Percentiles rank a stretch among this genome's conserved stretches.
These are phyloP conservation scores for Arachis hypogaea DNA, from an alignment of 306 rosid species.

Conservation along the genomic window DNA sequence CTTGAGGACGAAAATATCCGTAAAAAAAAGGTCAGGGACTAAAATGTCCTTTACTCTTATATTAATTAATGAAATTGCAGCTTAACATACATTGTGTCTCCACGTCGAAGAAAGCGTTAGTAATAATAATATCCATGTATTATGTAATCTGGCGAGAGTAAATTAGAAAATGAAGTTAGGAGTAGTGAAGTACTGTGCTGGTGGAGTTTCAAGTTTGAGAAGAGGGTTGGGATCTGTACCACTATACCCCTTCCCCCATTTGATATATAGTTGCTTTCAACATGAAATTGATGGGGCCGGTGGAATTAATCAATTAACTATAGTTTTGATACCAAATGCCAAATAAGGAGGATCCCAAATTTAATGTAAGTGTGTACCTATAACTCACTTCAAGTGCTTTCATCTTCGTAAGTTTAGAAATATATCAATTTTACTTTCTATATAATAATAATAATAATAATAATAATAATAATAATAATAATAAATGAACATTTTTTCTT, in stretches of 20 bases:
- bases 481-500: too few species aligned
- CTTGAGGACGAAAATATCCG: too few species aligned
- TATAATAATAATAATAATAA: too few species aligned
- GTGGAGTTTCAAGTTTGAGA: neutral
- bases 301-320: neutral
- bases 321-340: conserved; percentile 16
- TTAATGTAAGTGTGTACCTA: neutral
- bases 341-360: conserved; percentile 18
- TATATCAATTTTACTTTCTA: too few species aligned
- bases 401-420: neutral
- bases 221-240: conserved; percentile 6
- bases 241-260: neutral
- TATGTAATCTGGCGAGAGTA: conserved; percentile 5
- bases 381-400: neutral
- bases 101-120: too few species aligned
- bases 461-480: too few species aligned
- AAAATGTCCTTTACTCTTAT: too few species aligned
- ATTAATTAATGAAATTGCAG: too few species aligned
- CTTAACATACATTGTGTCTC: too few species aligned
- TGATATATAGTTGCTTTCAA: neutral
- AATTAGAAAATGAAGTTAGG: neutral
- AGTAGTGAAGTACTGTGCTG: neutral
- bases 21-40: too few species aligned
- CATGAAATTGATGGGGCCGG: conserved; percentile 22
- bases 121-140: neutral